Conservation (phyloP, 2,329 filamentous ascomycete genomes). For the Ceratocystis variospora region DNA sequence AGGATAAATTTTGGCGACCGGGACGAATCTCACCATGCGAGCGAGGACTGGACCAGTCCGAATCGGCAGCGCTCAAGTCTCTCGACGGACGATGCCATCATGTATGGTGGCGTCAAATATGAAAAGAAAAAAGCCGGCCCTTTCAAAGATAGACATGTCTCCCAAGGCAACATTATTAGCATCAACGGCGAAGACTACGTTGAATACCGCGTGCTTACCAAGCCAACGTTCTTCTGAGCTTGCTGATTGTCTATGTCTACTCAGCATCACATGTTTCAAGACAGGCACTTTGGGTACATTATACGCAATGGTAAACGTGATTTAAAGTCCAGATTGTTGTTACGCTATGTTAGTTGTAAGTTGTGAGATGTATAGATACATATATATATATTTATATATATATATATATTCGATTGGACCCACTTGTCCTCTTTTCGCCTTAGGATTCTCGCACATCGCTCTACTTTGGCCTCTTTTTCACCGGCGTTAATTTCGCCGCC, state of each 20-base stretch:
- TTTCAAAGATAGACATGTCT: slow-evolving; percentile 50
- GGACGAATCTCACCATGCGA: slow-evolving; percentile 1
- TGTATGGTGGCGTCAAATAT: slow-evolving; percentile 47
- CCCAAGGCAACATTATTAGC: slow-evolving; percentile 45
- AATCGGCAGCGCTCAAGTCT: slow-evolving; percentile 1
- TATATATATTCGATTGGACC: no score
- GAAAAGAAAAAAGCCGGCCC: slow-evolving; percentile 47
- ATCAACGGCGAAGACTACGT: slow-evolving; percentile 56
- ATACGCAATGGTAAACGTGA: no score
- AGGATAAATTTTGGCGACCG: slow-evolving; percentile 2
- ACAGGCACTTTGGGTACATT: not conserved
- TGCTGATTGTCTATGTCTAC: not conserved
- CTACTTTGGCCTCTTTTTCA: no score
- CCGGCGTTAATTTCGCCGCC: no score
- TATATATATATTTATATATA: no score
- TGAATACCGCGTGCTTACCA: slow-evolving; percentile 51
- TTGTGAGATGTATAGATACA: no score
- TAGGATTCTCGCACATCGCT: no score
- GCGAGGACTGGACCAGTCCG: slow-evolving; percentile 6
- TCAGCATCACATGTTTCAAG: not conserved
- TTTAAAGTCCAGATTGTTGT: no score
- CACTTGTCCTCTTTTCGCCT: no score
- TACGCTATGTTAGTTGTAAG: no score
- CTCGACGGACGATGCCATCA: slow-evolving; percentile 39
- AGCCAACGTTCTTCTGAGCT: slow-evolving; percentile 44